Base-by-base conservation (phyloP, 306 rosid genomes). In the Inga laurina region DNA sequence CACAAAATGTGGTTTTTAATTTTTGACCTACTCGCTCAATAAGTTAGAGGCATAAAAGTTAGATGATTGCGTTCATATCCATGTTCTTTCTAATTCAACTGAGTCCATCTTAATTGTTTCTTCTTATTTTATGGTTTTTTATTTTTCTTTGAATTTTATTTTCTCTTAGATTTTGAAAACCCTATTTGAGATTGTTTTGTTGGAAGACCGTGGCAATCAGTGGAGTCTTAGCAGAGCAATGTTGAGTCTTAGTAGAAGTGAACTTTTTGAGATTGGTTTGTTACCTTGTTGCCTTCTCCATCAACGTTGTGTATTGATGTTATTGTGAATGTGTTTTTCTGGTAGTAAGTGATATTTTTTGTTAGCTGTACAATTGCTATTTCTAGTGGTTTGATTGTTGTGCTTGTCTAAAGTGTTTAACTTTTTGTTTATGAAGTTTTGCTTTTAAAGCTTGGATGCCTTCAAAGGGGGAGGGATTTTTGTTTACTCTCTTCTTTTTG, bases 171-270 rank as follows among this genome's bases (percentile, higher is more conserved):
- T 94, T 76, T 86, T 93, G 84, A 89, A 90, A 89, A 94, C 97
- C 75, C 90, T 94, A 57, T 94, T 94, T 86, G 97, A 94, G 93
- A 91, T 93, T 75, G 90, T 94, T 84, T 44, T 94, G 74, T 91
- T 93, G 18, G 98, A 93, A 84, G 97, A 94, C 76, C 88, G 93
- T 81, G 93, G 93, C 79, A 94, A 93, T 87, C 97, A 88, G 76
- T 93, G 94, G 97, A 81, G 89, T 90, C 93, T 93, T 84, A 83
- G 98, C 88, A 88, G 97, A 81, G 93, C 97, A 77, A 94, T 91
- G 91, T 88, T 94, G 83, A 93, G 98, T 27, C 30, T 27, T 27
- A 27, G 30, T 27, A 27, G 30, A 27, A 27, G 30, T 27, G 30
- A 27, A 27, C 30, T 27, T 27, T 27, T 27, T 27, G 30, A 27